Evolutionary conservation across 75 land plant genomes (phyloP), one percentile per base, ranked within the genome.

Genomic region (Cunninghamia lanceolata): DNA sequence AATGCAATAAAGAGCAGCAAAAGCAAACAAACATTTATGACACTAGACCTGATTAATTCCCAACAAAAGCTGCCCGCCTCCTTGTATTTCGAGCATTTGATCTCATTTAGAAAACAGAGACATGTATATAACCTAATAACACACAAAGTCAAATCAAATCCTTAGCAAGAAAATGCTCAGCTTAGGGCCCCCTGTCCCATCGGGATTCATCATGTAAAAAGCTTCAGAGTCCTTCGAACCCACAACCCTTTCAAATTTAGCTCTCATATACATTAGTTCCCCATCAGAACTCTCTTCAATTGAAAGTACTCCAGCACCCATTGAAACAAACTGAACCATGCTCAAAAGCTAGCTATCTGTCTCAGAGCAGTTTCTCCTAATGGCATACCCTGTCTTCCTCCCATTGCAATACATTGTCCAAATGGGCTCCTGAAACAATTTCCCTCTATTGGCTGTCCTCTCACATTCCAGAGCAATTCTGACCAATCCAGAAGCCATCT

Each of bases 321-420:
- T n/a, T n/a, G n/a, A n/a, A n/a, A n/a, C n/a, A n/a, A n/a, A n/a
- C n/a, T n/a, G n/a, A n/a, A n/a, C n/a, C n/a, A n/a, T n/a, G n/a
- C n/a, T n/a, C n/a, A n/a, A n/a, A n/a, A n/a, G n/a, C n/a, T n/a
- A n/a, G 88, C 87, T 85, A 39, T 97, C 97, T 63, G 86, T 91
- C 15, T 89, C 70, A 9, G 96, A 91, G 82, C 91, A 93, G 45
- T 91, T 94, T 17, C 92, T 42, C 80, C 89, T 84, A 84, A 89
- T 54, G 8, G 97, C 97, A 85, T 87, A 97, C 16, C 97, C 96
- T 32, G 94, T 91, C 86, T 97, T 97, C 88, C 85, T 87, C 5
- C 99, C 99, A 86, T 97, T 97, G 90, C 99, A 97, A 84, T 91
- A 97, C 71, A 93, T 91, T 83, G 94, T 87, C 96, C 96, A 97